Base-by-base conservation (phyloP, 768 basidiomycete genomes). In the Leucocoprinus birnbaumii region DNA sequence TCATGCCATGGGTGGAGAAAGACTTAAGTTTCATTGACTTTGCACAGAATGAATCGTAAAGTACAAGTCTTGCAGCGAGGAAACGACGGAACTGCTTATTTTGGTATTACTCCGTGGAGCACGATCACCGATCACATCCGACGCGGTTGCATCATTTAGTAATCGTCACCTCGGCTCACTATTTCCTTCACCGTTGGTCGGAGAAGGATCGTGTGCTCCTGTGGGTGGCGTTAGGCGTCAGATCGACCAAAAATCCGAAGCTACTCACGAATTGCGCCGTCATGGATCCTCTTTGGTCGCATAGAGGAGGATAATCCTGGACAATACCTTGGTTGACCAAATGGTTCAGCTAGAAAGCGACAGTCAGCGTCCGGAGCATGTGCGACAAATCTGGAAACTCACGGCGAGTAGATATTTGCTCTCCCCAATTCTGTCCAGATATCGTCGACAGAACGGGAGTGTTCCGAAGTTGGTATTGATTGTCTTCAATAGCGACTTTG, bases 391-490 rank as follows among this genome's bases (percentile, higher is more conserved):
- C 38, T 48, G 22, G 6, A 19, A n/a, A 72, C 82, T 56, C 54
- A 97, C 92, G 55, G 91, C 96, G 38, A 98, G 75, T 18, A 98
- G 74, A 68, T 99, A 96, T 69, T 89, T 93, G 74, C 83, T 92
- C 74, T 98, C 94, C 13, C 97, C 97, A 3, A 78, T 73, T 22
- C 95, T 85, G 65, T 98, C 97, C 18, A 99, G 82, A 70, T 99
- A 99, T 58, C 97, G 80, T 62, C 95, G 83, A 69, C 96, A 98
- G 71, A 91, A 99, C 3, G 97, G 95, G 57, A 98, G 71, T 10
- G 96, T 96, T 25, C 94, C 95, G 67, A 99, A 99, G 69, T 91
- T 88, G 68, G 82, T 88, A 64, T 91, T 88, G 69, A 99, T 98
- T 3, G 86, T 84, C 61, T 86, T 89, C 26, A 98, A 76, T 18